Evolutionary conservation across 2,329 filamentous ascomycete genomes (phyloP).

Genomic region (Xylaria polymorpha): DNA sequence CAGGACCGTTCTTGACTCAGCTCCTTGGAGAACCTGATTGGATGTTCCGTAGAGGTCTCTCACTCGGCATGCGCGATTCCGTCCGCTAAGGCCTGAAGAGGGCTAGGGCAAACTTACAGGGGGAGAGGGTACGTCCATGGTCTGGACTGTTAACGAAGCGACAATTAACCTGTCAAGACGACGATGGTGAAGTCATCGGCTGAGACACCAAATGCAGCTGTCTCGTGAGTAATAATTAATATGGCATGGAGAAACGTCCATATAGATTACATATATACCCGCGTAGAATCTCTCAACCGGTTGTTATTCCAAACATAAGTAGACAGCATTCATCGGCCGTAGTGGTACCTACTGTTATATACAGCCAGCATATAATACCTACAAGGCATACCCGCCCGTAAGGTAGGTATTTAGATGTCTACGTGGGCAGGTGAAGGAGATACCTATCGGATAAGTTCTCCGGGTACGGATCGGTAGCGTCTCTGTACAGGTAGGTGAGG

Average conservation of each 20-base stretch:
- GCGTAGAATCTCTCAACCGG: background rate
- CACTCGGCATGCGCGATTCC: background rate
- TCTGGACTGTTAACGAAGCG: background rate
- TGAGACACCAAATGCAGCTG: constrained; percentile 2
- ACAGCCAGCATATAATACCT: background rate
- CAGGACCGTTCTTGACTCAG: background rate
- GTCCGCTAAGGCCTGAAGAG: constrained; percentile 1
- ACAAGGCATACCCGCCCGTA: background rate
- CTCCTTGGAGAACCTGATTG: background rate
- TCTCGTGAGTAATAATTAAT: background rate
- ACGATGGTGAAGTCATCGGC: background rate
- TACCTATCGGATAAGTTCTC: constrained; percentile 16
- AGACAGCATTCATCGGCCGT: constrained; percentile 1
- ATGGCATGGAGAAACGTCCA: background rate
- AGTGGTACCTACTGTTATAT: background rate
- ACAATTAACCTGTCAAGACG: background rate
- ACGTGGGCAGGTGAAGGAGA: too few relatives aligned
- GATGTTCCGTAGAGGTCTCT: background rate
- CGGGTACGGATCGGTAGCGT: constrained; percentile 18
- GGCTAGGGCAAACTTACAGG: background rate
- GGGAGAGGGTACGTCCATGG: background rate
- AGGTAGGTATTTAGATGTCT: too few relatives aligned
- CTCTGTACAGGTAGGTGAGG: background rate
- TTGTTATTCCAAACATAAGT: constrained; percentile 3
- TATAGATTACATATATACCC: background rate